phyloP scores from a whole-genome alignment of 2,329 filamentous ascomycete genomes.

The Pestalotiopsis sp. region DNA sequence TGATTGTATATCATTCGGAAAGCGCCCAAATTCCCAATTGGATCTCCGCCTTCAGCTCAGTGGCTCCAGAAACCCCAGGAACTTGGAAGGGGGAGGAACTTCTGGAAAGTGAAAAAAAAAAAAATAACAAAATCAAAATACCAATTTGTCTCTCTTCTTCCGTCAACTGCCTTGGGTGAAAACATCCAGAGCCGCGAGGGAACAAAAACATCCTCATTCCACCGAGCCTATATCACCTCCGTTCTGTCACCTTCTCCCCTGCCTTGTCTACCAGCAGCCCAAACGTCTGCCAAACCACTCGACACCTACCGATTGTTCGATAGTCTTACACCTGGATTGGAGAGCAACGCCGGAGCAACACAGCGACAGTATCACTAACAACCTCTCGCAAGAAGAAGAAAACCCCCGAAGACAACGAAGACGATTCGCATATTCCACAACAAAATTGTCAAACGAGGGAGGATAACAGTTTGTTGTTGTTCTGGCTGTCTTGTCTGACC shows the following conservation, averaged over 20 bases:
- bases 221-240: neutral
- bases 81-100: conserved; percentile 2
- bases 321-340: neutral
- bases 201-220: neutral
- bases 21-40: conserved; percentile 16
- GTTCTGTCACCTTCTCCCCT: neutral
- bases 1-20: conserved; percentile 16
- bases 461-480: neutral
- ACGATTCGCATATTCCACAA: neutral
- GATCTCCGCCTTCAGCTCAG: conserved; percentile 10
- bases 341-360: neutral
- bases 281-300: neutral
- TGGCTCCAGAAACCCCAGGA: conserved; percentile 12
- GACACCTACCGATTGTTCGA: neutral
- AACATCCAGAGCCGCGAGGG: neutral
- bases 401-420: neutral
- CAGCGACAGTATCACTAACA: neutral
- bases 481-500: conserved; percentile 7
- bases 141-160: neutral
- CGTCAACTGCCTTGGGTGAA: neutral
- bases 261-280: neutral
- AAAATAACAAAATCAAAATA: neutral
- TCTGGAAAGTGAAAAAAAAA: neutral
- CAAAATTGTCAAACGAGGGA: neutral
- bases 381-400: neutral